These are phyloP conservation scores for Heliamphora pulchella DNA, from an alignment of 179 eudicot species.

Conservation along the genomic window DNA sequence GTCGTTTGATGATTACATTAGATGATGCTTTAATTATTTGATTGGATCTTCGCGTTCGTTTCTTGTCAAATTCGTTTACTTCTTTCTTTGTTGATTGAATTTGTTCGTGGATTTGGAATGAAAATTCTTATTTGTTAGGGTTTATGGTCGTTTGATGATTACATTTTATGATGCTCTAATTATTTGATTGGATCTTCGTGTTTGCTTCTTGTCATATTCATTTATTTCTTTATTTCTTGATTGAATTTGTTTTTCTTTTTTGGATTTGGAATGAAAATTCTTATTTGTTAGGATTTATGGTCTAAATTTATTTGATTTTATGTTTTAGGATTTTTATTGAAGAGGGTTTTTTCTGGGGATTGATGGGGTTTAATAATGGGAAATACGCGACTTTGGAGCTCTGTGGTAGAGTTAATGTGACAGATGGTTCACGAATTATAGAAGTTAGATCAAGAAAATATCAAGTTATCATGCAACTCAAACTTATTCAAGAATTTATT, in stretches of 20 bases:
- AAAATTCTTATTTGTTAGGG: too few species aligned
- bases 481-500: background rate
- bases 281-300: background rate
- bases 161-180: background rate
- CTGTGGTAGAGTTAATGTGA: background rate
- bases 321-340: background rate
- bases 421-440: background rate
- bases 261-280: background rate
- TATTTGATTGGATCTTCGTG: background rate
- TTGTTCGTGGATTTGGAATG: background rate
- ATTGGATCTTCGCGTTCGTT: background rate
- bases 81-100: background rate
- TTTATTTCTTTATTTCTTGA: background rate
- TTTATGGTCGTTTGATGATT: background rate
- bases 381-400: background rate
- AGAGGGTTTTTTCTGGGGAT: background rate
- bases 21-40: background rate
- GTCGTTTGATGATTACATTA: background rate
- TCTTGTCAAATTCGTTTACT: background rate
- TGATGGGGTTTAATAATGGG: background rate
- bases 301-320: background rate
- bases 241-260: background rate
- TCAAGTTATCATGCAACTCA: background rate
- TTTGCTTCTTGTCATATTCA: background rate
- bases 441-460: background rate